These are phyloP conservation scores for Waitea zeae DNA, from an alignment of 1,284 basidiomycete genomes.

Conservation along the genomic window DNA sequence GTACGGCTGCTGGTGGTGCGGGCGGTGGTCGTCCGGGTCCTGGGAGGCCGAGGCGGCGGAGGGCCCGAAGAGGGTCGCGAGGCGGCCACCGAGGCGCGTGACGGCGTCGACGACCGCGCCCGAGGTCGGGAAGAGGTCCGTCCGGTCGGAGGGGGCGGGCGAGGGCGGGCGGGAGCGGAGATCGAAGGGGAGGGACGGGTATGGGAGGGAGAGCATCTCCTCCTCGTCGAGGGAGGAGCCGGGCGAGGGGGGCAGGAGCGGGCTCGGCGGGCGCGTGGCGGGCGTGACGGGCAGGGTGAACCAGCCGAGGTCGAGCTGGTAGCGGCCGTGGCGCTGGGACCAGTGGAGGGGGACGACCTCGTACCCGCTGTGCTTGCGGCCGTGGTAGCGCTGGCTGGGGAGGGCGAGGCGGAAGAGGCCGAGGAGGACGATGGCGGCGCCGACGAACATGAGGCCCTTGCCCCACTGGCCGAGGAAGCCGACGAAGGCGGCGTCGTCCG, in stretches of 20 bases:
- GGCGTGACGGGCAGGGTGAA: constrained; percentile 24
- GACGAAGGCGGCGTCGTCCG: constrained; percentile 88
- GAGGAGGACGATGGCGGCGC: constrained; percentile 49
- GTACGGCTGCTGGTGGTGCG: constrained; percentile 26
- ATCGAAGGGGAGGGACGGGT: constrained; percentile 47
- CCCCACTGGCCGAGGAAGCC: constrained; percentile 81
- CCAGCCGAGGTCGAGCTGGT: constrained; percentile 53
- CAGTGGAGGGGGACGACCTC: constrained; percentile 60
- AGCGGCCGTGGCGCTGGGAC: constrained; percentile 47
- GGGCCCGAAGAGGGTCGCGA: constrained; percentile 26
- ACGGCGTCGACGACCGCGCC: constrained; percentile 15
- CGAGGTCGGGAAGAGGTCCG: constrained; percentile 17
- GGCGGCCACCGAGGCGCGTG: constrained; percentile 36
- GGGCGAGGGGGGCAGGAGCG: constrained; percentile 31
- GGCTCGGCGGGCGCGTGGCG: constrained; percentile 23
- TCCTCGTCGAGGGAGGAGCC: constrained; percentile 32
- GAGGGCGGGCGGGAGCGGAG: constrained; percentile 38
- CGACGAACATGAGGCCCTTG: constrained; percentile 72
- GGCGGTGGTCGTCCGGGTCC: too few species aligned
- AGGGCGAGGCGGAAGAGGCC: constrained; percentile 47
- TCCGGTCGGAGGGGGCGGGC: constrained; percentile 28
- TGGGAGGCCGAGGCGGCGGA: constrained; percentile 20
- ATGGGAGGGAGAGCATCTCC: constrained; percentile 30
- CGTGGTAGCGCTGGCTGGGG: constrained; percentile 28
- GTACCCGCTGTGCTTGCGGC: constrained; percentile 47